phyloP scores from a whole-genome alignment of 164 flowering plant species.

The Vitis rupestris region DNA sequence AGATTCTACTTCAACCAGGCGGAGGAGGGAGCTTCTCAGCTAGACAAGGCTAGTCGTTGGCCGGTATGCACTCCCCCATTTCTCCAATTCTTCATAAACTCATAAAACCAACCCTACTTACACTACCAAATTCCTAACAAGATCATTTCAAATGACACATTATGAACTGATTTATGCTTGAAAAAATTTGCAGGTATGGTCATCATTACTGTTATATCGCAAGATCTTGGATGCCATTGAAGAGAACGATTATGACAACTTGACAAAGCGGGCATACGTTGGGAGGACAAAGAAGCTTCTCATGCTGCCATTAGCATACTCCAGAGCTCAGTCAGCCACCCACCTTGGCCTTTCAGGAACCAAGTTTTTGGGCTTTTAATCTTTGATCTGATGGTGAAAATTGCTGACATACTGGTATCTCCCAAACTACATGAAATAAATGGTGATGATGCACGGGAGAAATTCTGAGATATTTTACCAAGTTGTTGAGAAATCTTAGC shows the following conservation, averaged over 20 bases:
- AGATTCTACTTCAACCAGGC: slow-evolving; percentile 61
- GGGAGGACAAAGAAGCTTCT: slow-evolving; percentile 62
- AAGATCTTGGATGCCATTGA: slow-evolving; percentile 75
- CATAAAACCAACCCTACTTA: not conserved
- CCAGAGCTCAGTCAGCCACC: slow-evolving; percentile 31
- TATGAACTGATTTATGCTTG: not conserved
- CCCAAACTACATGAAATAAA: too few relatives aligned
- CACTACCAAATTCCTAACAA: not conserved
- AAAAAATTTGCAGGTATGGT: slow-evolving; percentile 58
- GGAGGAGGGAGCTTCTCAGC: slow-evolving; percentile 69
- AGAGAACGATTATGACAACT: slow-evolving; percentile 67
- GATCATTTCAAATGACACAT: not conserved
- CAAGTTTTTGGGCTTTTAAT: too few relatives aligned
- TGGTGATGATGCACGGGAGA: too few relatives aligned
- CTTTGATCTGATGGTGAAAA: too few relatives aligned
- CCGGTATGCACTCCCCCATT: slow-evolving; percentile 36
- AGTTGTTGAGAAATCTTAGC: too few relatives aligned
- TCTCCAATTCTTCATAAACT: too few relatives aligned
- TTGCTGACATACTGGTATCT: too few relatives aligned
- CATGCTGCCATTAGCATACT: slow-evolving; percentile 59
- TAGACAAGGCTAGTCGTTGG: slow-evolving; percentile 72
- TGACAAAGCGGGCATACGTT: slow-evolving; percentile 73
- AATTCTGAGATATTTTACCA: too few relatives aligned
- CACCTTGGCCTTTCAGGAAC: slow-evolving; percentile 6
- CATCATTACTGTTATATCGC: slow-evolving; percentile 57